Percentiles rank a stretch among this genome's conserved stretches.
Evolutionary conservation across 805 yeast genomes (phyloP).

Genomic region (Pichia manshurica): DNA sequence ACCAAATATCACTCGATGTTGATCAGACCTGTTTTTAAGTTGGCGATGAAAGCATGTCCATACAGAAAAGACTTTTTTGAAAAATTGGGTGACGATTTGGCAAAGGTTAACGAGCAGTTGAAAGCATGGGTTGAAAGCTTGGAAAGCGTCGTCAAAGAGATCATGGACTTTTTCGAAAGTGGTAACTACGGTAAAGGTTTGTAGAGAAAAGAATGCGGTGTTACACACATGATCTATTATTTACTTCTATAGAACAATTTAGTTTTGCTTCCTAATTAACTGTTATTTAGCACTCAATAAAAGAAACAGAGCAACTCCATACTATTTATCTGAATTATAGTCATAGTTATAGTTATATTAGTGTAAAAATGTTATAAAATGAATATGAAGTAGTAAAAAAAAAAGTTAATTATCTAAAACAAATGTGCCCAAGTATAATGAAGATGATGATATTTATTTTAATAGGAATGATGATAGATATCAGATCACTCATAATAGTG

Average conservation of each 20-base stretch:
- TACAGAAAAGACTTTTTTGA: constrained; percentile 79
- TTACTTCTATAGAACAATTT: not conserved
- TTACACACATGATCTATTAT: too few relatives aligned
- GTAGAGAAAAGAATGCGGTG: constrained; percentile 32
- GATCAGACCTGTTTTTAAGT: constrained; percentile 79
- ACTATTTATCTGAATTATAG: not conserved
- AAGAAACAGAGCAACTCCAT: too few relatives aligned
- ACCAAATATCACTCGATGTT: constrained; percentile 77
- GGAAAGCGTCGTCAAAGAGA: constrained; percentile 65
- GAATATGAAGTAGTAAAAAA: not conserved
- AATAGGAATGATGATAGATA: not conserved
- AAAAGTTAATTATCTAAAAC: not conserved
- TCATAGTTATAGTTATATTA: constrained; percentile 10
- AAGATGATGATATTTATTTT: too few relatives aligned
- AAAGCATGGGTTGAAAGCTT: constrained; percentile 70
- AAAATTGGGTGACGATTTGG: constrained; percentile 74
- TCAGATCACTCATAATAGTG: constrained; percentile 38
- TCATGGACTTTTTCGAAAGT: constrained; percentile 66
- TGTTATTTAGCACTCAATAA: not conserved
- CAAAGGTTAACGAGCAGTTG: constrained; percentile 59
- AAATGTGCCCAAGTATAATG: constrained; percentile 2
- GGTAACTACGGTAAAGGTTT: constrained; percentile 89
- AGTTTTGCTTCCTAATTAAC: not conserved
- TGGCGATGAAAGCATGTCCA: constrained; percentile 95
- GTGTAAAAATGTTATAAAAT: constrained; percentile 1